Base-by-base conservation (phyloP, 129 eudicot species). In the Chrysanthemum seticuspe region DNA sequence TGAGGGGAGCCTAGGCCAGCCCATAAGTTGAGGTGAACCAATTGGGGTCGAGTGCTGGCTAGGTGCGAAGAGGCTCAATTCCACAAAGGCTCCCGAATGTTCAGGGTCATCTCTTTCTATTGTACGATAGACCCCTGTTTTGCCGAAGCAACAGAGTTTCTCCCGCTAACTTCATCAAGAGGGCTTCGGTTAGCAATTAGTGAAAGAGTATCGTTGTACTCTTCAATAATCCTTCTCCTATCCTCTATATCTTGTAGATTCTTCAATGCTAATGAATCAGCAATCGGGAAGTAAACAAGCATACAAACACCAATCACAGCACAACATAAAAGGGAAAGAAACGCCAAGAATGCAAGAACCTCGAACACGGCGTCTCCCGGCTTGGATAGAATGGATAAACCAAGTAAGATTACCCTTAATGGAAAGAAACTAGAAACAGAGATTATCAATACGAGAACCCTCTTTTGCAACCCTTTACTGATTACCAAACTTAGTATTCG, bases 91-190 rank as follows among this genome's bases (percentile, higher is more conserved):
- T 25, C 77, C 75, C n/a, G 82, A 70, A 12, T 80, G 45, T 78
- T 79, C 91, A 48, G 0, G 8, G 15, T 64, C 68, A 1, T 82
- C 83, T 75, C 74, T 85, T 56, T 81, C 85, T 84, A 55, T 64
- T n/a, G 90, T 72, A n/a, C 87, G 86, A 89, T 87, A 4, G 98
- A 89, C 27, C 96, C 96, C 31, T 91, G 84, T 66, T 84, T 91
- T 27, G 81, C 80, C n/a, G 85, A 84, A 65, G 74, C 65, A 76
- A 62, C 79, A 19, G 83, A 80, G 50, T 72, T 72, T 76, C 87
- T 73, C 21, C 82, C 83, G 2, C 74, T 76, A 45, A 36, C 65
- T 54, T 62, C 63, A 65, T 75, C 87, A 45, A 70, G 51, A 47
- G 84, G 85, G 74, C 80, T 78, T 70, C 83, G 97, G 84, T 88